These are phyloP conservation scores for Cladosporium sp. DNA, from an alignment of 2,329 filamentous ascomycete species.

Conservation along the genomic window DNA sequence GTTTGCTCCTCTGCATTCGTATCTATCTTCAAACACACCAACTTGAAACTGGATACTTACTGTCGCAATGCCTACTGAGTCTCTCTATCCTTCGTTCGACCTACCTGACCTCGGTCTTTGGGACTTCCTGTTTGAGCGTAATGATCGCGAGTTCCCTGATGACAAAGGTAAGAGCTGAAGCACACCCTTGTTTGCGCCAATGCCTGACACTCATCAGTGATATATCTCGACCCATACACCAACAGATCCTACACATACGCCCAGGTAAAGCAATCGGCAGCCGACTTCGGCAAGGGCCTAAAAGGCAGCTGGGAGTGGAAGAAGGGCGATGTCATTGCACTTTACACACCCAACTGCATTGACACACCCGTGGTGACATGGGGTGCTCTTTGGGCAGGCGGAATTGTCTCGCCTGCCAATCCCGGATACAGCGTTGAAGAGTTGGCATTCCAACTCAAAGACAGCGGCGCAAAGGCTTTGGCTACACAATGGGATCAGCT, in stretches of 20 bases:
- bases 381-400: slow-evolving; percentile 79
- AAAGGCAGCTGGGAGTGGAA: slow-evolving; percentile 71
- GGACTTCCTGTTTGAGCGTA: slow-evolving; percentile 70
- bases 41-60: slow-evolving; percentile 11
- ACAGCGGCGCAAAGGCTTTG: slow-evolving; percentile 69
- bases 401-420: slow-evolving; percentile 78
- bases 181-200: too few relatives aligned
- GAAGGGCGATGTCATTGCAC: slow-evolving; percentile 75
- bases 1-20: neutral
- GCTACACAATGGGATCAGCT: slow-evolving; percentile 69
- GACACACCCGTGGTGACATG: slow-evolving; percentile 75
- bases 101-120: slow-evolving; percentile 76
- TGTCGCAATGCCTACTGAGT: slow-evolving; percentile 65
- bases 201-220: slow-evolving; percentile 49
- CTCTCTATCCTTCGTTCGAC: slow-evolving; percentile 59
- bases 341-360: slow-evolving; percentile 83
- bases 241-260: slow-evolving; percentile 66
- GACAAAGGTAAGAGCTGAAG: slow-evolving; percentile 59
- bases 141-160: slow-evolving; percentile 62
- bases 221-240: slow-evolving; percentile 73
- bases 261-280: slow-evolving; percentile 60
- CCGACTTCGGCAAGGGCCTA: slow-evolving; percentile 77
- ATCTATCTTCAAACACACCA: neutral
- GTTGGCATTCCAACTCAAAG: slow-evolving; percentile 76
- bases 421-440: slow-evolving; percentile 81